Evolutionary conservation across 148 eudicot species (phyloP), one percentile per base, ranked within the genome.

Genomic region (Rhododendron molle): DNA sequence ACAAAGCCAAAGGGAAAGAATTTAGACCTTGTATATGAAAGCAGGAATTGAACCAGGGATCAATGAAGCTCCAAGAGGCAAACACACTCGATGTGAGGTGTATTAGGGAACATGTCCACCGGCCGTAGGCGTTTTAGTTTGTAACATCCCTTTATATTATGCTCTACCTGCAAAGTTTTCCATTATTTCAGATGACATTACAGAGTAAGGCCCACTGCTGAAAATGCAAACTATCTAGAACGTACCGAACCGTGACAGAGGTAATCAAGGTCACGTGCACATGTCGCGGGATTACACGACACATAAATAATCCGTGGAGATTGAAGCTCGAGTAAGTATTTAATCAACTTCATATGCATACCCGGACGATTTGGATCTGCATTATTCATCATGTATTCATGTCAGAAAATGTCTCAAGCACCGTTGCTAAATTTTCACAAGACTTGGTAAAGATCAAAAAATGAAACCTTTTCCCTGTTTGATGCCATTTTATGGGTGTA

Each of bases 301-400:
- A 97, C 98, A 62, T 97, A 97, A 76, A 97, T 86, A 1, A 97
- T 93, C 26, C 92, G 92, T 72, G 89, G 89, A 43, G 98, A 95
- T 72, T 88, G 92, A 88, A 97, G 87, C 88, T 93, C 93, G 49
- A 97, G 85, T 67, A 97, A 91, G 83, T 90, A 97, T 83, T 90
- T 97, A 49, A 97, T 95, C 89, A 97, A 85, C 86, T 97, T 95
- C 91, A 94, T 91, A 90, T 97, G 99, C 99, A 97, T 95, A 15
- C 99, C 99, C 2, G 99, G 99, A 38, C 99, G 98, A 85, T 95
- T 97, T 79, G 99, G 99, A 92, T 97, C 99, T 97, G 93, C 88
- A 87, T 76, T 20, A 87, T 78, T 23, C 44, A 44, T 50, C 80
- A 56, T 18, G 60, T 54, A 54, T 54, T 54, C 60, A 54, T 12